These are phyloP conservation scores for Arbutus unedo DNA, from an alignment of 148 eudicot species.

Conservation along the genomic window DNA sequence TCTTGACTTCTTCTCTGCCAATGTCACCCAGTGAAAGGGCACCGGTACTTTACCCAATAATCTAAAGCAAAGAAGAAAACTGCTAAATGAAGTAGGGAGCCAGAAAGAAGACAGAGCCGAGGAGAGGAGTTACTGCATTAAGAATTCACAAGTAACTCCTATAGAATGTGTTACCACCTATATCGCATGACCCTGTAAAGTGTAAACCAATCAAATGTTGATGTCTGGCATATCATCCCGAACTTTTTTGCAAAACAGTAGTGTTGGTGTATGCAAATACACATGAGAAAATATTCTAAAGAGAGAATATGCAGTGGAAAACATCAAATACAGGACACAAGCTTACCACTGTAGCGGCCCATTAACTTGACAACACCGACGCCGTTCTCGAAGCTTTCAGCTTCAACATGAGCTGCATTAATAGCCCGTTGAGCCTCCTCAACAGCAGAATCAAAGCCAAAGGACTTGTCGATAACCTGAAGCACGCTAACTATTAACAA, in stretches of 20 bases:
- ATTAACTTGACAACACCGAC: constrained; percentile 91
- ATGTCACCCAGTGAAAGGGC: too few species aligned
- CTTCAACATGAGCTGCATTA: constrained; percentile 98
- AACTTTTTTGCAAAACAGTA: neutral
- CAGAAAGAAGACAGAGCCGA: too few species aligned
- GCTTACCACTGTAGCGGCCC: constrained; percentile 94
- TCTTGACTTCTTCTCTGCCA: too few species aligned
- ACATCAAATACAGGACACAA: neutral
- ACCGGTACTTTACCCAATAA: too few species aligned
- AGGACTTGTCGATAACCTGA: constrained; percentile 92
- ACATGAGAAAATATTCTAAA: neutral
- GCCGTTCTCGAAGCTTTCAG: constrained; percentile 89
- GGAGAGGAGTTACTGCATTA: neutral
- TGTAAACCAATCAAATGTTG: neutral
- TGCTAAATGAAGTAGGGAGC: too few species aligned
- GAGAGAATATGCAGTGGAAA: neutral
- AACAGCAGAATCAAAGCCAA: constrained; percentile 98
- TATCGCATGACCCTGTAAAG: neutral
- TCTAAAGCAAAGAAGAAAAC: too few species aligned
- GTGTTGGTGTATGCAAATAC: neutral
- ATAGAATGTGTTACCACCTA: neutral
- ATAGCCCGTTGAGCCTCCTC: constrained; percentile 99
- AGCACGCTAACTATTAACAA: neutral
- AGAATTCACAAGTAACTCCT: neutral
- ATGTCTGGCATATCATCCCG: neutral